These are phyloP conservation scores for Colletotrichum orchidophilum DNA, from an alignment of 2,329 filamentous ascomycete genomes.

Conservation along the genomic window DNA sequence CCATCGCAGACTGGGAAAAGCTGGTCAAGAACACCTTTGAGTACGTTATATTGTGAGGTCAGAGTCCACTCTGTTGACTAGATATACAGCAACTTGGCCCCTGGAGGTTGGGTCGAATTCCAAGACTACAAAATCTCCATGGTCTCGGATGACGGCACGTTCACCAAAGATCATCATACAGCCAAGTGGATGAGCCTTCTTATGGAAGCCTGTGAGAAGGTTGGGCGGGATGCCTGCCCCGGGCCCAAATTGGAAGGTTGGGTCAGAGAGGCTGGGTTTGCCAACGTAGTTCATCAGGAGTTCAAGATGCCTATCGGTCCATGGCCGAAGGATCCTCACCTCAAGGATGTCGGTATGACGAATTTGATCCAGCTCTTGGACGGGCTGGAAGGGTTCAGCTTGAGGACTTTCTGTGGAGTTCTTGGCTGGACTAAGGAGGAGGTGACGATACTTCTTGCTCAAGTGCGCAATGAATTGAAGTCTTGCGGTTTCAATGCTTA, in stretches of 20 bases:
- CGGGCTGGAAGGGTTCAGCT: slow-evolving; percentile 37
- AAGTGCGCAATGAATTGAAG: slow-evolving; percentile 42
- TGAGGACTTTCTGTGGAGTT: slow-evolving; percentile 41
- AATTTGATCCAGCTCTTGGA: slow-evolving; percentile 32
- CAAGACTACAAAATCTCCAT: slow-evolving; percentile 39
- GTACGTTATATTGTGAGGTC: too few relatives aligned
- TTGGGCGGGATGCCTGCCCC: slow-evolving; percentile 37
- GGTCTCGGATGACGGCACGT: slow-evolving; percentile 40
- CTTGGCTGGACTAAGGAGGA: slow-evolving; percentile 41
- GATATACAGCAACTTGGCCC: slow-evolving; percentile 54
- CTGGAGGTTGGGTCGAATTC: slow-evolving; percentile 59
- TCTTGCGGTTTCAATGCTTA: slow-evolving; percentile 39
- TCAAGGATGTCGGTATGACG: slow-evolving; percentile 42
- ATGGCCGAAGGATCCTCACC: slow-evolving; percentile 46
- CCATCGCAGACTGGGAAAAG: slow-evolving; percentile 63
- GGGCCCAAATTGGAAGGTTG: slow-evolving; percentile 39
- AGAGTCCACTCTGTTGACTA: too few relatives aligned
- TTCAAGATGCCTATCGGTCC: slow-evolving; percentile 45
- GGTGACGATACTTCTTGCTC: slow-evolving; percentile 39
- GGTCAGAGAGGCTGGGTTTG: slow-evolving; percentile 47
- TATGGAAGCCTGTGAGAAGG: neutral
- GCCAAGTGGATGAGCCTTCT: slow-evolving; percentile 36
- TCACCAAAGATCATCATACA: slow-evolving; percentile 35
- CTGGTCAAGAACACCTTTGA: slow-evolving; percentile 57
- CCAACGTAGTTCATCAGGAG: slow-evolving; percentile 41